Percentiles rank a stretch among this genome's conserved stretches.
These are phyloP conservation scores for Puccinia coronata DNA, from an alignment of 1,284 basidiomycete species.

Conservation along the genomic window DNA sequence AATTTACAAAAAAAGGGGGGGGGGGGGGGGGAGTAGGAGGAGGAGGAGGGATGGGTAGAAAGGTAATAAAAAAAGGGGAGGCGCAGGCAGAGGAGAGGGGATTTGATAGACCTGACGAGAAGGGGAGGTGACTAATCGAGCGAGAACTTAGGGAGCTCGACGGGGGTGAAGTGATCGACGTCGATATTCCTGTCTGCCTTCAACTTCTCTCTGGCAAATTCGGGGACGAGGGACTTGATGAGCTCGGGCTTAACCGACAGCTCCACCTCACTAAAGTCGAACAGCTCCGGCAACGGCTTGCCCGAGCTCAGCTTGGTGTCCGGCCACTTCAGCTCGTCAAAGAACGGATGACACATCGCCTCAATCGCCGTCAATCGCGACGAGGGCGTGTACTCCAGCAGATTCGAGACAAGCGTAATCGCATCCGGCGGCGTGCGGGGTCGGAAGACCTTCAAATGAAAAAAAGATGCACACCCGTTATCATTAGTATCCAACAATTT, in stretches of 20 bases:
- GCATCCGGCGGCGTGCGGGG: constrained; percentile 93
- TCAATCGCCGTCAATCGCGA: constrained; percentile 87
- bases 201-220: constrained; percentile 84
- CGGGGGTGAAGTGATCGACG: constrained; percentile 72
- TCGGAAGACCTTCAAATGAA: constrained; percentile 98
- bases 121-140: constrained; percentile 10
- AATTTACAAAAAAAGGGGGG: background rate
- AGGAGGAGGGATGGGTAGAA: background rate
- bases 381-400: constrained; percentile 95
- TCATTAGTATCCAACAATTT: too few species aligned
- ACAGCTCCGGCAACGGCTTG: constrained; percentile 88
- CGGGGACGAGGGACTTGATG: constrained; percentile 84
- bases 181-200: constrained; percentile 75
- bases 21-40: background rate
- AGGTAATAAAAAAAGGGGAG: background rate
- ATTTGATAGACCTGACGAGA: too few species aligned
- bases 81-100: background rate
- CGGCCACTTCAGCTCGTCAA: constrained; percentile 88
- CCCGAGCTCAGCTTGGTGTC: constrained; percentile 94
- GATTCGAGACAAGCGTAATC: constrained; percentile 89
- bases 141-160: constrained; percentile 33
- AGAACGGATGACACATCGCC: constrained; percentile 83
- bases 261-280: constrained; percentile 89
- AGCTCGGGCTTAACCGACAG: constrained; percentile 93
- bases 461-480: too few species aligned